phyloP scores from a whole-genome alignment of 2,329 filamentous ascomycete species.

The Aspergillus sp. region DNA sequence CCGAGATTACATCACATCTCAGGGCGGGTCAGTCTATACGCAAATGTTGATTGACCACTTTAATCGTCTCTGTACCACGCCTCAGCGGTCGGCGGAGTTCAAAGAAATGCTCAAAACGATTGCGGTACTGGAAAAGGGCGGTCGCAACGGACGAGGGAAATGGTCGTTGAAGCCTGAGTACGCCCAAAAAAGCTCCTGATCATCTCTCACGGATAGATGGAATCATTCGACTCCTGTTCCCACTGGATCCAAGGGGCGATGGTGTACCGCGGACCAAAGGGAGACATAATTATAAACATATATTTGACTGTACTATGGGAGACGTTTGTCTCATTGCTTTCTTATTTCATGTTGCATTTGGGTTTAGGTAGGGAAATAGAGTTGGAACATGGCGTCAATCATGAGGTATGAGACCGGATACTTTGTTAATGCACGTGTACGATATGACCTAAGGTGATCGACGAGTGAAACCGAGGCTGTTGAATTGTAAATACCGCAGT shows the following conservation, averaged over 20 bases:
- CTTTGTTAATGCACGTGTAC: background rate
- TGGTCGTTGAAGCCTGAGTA: conserved; percentile 63
- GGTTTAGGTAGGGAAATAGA: background rate
- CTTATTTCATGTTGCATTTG: background rate
- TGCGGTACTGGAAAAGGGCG: conserved; percentile 65
- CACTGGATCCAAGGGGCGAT: background rate
- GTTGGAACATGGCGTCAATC: background rate
- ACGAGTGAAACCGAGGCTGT: background rate
- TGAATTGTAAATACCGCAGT: background rate
- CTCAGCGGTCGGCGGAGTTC: conserved; percentile 72
- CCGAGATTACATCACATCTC: conserved; percentile 72
- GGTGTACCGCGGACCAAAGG: background rate
- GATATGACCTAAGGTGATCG: background rate
- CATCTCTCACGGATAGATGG: background rate
- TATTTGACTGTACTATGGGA: background rate
- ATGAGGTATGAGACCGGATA: background rate
- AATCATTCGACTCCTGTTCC: background rate
- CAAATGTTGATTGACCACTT: conserved; percentile 91
- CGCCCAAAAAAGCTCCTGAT: conserved; percentile 18
- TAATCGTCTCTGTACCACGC: conserved; percentile 71
- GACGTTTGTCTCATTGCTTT: background rate
- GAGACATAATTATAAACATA: background rate
- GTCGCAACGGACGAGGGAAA: conserved; percentile 48
- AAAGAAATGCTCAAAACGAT: conserved; percentile 76
- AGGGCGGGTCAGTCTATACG: conserved; percentile 75